Conservation (phyloP, 2,329 filamentous ascomycete species). For the Cryphonectria radicalis region DNA sequence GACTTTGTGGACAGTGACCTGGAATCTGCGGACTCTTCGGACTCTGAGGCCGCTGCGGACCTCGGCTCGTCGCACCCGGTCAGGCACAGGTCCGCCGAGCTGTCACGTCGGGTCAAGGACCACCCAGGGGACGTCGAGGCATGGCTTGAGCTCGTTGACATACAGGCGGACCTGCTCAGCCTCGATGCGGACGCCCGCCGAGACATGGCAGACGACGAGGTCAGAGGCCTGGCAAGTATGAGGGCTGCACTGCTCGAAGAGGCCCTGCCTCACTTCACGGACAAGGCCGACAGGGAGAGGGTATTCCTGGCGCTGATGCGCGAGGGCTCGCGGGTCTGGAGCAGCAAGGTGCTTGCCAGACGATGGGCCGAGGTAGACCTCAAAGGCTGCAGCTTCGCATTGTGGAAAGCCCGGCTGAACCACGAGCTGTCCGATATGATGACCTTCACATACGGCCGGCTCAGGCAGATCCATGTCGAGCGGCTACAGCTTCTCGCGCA, state of each 20-base stretch:
- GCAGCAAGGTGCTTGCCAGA: slow-evolving; percentile 58
- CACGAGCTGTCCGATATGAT: slow-evolving; percentile 72
- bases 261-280: slow-evolving; percentile 64
- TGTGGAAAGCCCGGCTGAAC: slow-evolving; percentile 78
- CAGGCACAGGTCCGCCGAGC: slow-evolving; percentile 59
- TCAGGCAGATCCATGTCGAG: slow-evolving; percentile 62
- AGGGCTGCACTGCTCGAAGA: slow-evolving; percentile 81
- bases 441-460: slow-evolving; percentile 69
- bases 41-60: slow-evolving; percentile 42
- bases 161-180: slow-evolving; percentile 72
- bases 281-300: slow-evolving; percentile 54
- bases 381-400: slow-evolving; percentile 56
- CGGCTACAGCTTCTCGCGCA: slow-evolving; percentile 53
- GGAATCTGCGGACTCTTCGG: slow-evolving; percentile 51
- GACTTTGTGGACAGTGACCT: slow-evolving; percentile 54
- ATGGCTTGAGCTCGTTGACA: slow-evolving; percentile 79
- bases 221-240: slow-evolving; percentile 73
- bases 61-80: slow-evolving; percentile 48
- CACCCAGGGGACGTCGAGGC: slow-evolving; percentile 68
- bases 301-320: slow-evolving; percentile 72
- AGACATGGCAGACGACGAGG: slow-evolving; percentile 62
- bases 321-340: slow-evolving; percentile 78
- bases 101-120: slow-evolving; percentile 67
- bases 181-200: slow-evolving; percentile 49
- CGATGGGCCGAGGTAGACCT: slow-evolving; percentile 68